phyloP scores from a whole-genome alignment of 1,139 yeast genomes.

The Pichia sp. region DNA sequence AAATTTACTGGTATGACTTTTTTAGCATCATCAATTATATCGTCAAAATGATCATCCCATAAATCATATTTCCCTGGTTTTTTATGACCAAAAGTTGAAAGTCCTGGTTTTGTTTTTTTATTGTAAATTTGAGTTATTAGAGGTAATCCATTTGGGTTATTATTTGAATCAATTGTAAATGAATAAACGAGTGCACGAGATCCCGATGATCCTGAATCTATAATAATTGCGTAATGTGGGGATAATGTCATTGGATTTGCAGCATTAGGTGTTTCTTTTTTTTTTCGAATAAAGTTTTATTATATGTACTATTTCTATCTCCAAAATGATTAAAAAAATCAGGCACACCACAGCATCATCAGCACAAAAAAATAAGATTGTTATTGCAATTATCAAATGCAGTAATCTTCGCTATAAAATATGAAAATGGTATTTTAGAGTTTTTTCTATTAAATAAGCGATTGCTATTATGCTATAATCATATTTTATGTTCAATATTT shows the following conservation, averaged over 20 bases:
- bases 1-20: constrained; percentile 49
- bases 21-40: constrained; percentile 52
- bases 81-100: constrained; percentile 45
- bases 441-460: too few relatives aligned
- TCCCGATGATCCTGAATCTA: constrained; percentile 81
- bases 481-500: too few relatives aligned
- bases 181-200: constrained; percentile 64
- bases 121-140: constrained; percentile 57
- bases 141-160: constrained; percentile 49
- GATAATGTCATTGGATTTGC: not conserved
- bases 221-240: constrained; percentile 55
- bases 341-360: too few relatives aligned
- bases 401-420: too few relatives aligned
- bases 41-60: constrained; percentile 55
- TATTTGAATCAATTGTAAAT: constrained; percentile 34
- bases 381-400: too few relatives aligned
- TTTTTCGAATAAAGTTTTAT: too few relatives aligned
- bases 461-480: too few relatives aligned
- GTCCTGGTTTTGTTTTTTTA: constrained; percentile 60
- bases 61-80: constrained; percentile 40
- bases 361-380: too few relatives aligned
- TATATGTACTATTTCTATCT: too few relatives aligned
- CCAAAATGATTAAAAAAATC: too few relatives aligned
- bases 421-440: too few relatives aligned
- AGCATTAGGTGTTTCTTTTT: too few relatives aligned